These are phyloP conservation scores for Ilyonectria destructans DNA, from an alignment of 2,329 filamentous ascomycete species.

Conservation along the genomic window DNA sequence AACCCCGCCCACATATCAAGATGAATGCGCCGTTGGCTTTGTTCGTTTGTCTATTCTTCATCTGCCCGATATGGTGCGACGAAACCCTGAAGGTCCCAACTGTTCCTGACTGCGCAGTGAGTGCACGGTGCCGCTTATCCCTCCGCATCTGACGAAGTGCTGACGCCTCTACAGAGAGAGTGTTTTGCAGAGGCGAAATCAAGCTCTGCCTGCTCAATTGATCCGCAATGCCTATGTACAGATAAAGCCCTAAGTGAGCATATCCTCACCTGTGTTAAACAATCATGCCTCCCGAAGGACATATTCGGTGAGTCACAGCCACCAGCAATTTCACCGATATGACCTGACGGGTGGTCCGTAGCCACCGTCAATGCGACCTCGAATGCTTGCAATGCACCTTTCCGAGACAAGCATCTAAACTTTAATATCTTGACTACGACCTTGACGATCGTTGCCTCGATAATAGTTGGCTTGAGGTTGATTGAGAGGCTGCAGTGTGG, in stretches of 20 bases:
- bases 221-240: slow-evolving; percentile 6
- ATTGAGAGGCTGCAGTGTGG: slow-evolving; percentile 13
- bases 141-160: neutral
- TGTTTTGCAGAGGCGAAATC: neutral
- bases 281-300: neutral
- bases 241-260: neutral
- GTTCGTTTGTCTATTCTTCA: slow-evolving; percentile 6
- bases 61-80: slow-evolving; percentile 5
- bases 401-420: slow-evolving; percentile 11
- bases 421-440: slow-evolving; percentile 7
- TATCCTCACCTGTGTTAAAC: neutral
- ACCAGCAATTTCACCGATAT: neutral
- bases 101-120: slow-evolving; percentile 7
- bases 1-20: neutral
- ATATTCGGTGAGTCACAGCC: slow-evolving; percentile 2
- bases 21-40: slow-evolving; percentile 4
- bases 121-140: neutral
- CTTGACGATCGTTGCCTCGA: slow-evolving; percentile 9
- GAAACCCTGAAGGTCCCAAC: slow-evolving; percentile 1
- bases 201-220: slow-evolving; percentile 3
- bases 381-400: slow-evolving; percentile 6
- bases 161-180: neutral
- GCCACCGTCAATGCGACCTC: slow-evolving; percentile 14
- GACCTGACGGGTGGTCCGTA: slow-evolving; percentile 2
- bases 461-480: slow-evolving; percentile 4